Evolutionary conservation across 352 stramenopile genomes (phyloP), one percentile per base, ranked within the genome.

Genomic region (Achlya hypogyna): DNA sequence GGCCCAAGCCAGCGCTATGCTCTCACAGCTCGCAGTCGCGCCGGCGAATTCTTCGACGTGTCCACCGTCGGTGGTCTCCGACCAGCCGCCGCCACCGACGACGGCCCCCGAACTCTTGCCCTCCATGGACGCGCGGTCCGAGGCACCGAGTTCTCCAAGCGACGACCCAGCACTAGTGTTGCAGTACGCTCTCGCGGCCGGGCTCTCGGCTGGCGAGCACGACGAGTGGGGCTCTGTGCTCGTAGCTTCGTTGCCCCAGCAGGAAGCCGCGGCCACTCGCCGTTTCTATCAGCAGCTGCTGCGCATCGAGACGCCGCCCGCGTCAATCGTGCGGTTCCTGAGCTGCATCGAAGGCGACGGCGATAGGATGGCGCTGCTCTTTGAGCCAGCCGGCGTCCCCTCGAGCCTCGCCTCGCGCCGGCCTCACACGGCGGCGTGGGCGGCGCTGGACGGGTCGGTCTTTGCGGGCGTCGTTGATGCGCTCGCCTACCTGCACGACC

Each of bases 181-280:
- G 38, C 38, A 45, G 2, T 10, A 45, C 12, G n/a, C n/a, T 10
- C 51, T 32, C 8, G 25, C 31, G 12, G 29, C 28, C n/a, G 27
- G 18, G 20, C 22, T 64, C 12, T 28, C 20, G 14, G 25, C 22
- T 27, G 54, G 54, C 3, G 18, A 22, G 32, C 54, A 64, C 28
- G 35, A 22, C 23, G 54, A 51, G 22, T 64, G 54, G 54, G 54
- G 54, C 23, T 9, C 8, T 22, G 54, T 64, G 1, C 54, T 64
- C 0, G 40, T 64, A 12, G 22, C 23, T n/a, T 16, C 18, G 18
- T n/a, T 31, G 20, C 9, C 28, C 14, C 27, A 18, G 34, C 18
- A 1, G 9, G 35, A 45, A 16, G 54, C 28, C 1, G 25, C 29
- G 1, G 6, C 28, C 4, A 23, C 25, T 5, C 54, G 54, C 4